Base-by-base conservation (phyloP, 371 early-diverging fungal species). In the Mucor mucedo region DNA sequence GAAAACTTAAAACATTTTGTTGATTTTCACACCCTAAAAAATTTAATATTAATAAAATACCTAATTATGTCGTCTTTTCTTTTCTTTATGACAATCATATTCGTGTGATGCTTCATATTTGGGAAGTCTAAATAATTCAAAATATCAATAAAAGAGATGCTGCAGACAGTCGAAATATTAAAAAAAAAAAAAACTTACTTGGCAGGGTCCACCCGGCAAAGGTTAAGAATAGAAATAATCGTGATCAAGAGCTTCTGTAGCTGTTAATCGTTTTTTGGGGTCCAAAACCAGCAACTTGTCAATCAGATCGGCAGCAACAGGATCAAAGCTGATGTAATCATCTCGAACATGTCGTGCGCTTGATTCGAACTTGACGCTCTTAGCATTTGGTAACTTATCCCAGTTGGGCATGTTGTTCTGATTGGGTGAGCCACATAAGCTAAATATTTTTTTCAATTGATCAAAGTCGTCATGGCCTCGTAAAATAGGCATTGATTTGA, bases 391-490 rank as follows among this genome's bases (percentile, higher is more conserved):
- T 55, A 94, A 67, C 7, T 78, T 70, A 13, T 79, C 75, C 87
- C 86, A 90, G 35, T 83, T 85, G 6, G 93, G 93, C 91, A 87
- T 89, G n/a, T 69, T 79, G 4, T 87, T 78, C 40, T 91, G 78
- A 2, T 82, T 90, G 10, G 96, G 96, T 5, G 91, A 85, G 0
- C 96, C 96, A 64, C 92, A 91, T 5, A 92, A 68, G n/a, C 84
- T 72, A 66, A 92, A 92, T 30, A 97, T 93, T 39, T 79, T 80
- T 52, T 90, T 88, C 28, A 96, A 59, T 69, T 96, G 96, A 63
- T 93, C 91, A 41, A 91, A 62, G 65, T 96, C 97, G 13, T 90
- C 76, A 10, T 63, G 71, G 33, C 97, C 97, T 67, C 83, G 91
- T 54, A 97, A 82, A 13, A 96, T 82, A 5, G 96, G 92, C 55